These are phyloP conservation scores for Yarrowia porcina DNA, from an alignment of 805 yeast genomes.

Conservation along the genomic window DNA sequence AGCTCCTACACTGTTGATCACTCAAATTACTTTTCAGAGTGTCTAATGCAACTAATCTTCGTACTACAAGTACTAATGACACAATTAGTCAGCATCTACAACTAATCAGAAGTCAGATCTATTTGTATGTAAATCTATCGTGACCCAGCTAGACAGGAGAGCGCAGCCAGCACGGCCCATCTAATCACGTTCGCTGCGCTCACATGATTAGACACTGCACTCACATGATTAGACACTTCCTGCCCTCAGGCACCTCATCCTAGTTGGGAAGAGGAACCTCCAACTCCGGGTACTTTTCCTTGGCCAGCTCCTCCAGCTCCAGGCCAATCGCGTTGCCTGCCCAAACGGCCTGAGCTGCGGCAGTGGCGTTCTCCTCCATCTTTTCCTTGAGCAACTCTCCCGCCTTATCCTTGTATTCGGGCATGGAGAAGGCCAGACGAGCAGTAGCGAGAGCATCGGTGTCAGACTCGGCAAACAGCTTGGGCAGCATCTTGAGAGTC, in stretches of 20 bases:
- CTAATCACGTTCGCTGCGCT: too few relatives aligned
- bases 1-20: too few relatives aligned
- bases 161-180: too few relatives aligned
- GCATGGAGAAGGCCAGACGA: constrained; percentile 13
- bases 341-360: not conserved
- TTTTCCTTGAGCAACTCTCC: not conserved
- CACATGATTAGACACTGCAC: not conserved
- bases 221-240: not conserved
- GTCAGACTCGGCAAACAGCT: not conserved
- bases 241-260: not conserved
- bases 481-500: constrained; percentile 29
- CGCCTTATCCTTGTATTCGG: not conserved
- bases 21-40: too few relatives aligned
- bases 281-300: not conserved
- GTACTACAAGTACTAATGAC: too few relatives aligned
- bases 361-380: not conserved
- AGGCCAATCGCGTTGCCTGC: not conserved
- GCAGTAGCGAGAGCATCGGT: not conserved
- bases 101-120: too few relatives aligned
- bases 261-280: constrained; percentile 2
- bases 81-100: too few relatives aligned
- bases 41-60: too few relatives aligned
- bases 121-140: too few relatives aligned
- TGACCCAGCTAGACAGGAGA: too few relatives aligned
- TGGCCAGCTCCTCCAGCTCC: not conserved